Evolutionary conservation across 2,329 filamentous ascomycete genomes (phyloP).

Genomic region (Rosellinia necatrix): DNA sequence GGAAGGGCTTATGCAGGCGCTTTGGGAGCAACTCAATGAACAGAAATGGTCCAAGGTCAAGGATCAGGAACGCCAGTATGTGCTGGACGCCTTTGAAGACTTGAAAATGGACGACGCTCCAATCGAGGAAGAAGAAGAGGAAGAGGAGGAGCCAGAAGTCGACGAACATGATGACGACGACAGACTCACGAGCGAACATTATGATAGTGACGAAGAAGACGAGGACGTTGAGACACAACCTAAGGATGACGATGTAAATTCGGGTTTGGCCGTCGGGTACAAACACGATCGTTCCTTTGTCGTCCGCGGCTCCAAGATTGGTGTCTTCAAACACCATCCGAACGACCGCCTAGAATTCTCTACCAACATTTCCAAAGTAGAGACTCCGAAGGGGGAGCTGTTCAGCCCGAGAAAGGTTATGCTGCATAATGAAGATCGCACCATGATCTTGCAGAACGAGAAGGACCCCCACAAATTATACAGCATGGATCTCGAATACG

Average conservation of each 20-base stretch:
- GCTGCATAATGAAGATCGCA: constrained; percentile 87
- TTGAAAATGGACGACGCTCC: constrained; percentile 84
- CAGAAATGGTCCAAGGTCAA: constrained; percentile 93
- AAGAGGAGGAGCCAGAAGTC: constrained; percentile 55
- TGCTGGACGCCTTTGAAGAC: constrained; percentile 93
- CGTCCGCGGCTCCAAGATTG: constrained; percentile 95
- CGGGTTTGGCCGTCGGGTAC: constrained; percentile 92
- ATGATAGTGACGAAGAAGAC: constrained; percentile 74
- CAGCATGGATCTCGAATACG: constrained; percentile 96
- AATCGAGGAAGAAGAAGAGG: constrained; percentile 55
- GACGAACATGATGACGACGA: constrained; percentile 67
- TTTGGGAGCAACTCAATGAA: constrained; percentile 96
- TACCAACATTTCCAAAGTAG: constrained; percentile 95
- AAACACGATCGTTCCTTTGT: constrained; percentile 98
- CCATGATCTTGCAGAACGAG: constrained; percentile 85
- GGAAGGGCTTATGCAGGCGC: constrained; percentile 88
- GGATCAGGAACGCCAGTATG: constrained; percentile 90
- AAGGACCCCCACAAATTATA: constrained; percentile 88
- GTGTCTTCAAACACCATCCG: constrained; percentile 94
- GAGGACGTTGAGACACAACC: constrained; percentile 72
- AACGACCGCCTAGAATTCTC: constrained; percentile 95
- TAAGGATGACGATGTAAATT: constrained; percentile 84
- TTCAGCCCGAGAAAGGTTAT: constrained; percentile 98
- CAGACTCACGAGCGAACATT: constrained; percentile 70
- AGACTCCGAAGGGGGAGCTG: constrained; percentile 81